Evolutionary conservation across 2,329 filamentous ascomycete species (phyloP).

Genomic region (Pestalotiopsis sp.): DNA sequence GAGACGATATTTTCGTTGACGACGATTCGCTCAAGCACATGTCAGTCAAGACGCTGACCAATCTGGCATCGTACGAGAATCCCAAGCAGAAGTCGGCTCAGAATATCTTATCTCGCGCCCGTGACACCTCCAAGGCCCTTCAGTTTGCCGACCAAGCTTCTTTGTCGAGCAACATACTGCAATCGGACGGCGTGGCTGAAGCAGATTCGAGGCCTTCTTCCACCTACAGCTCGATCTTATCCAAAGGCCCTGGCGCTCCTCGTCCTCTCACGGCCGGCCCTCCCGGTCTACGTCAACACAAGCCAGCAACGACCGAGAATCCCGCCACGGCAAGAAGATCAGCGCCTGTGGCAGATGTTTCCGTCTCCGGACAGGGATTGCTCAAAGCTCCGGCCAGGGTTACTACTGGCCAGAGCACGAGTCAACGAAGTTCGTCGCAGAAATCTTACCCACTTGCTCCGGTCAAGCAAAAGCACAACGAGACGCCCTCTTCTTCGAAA

Average conservation of each 20-base stretch:
- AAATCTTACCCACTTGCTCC: slow-evolving; percentile 9
- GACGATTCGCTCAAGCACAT: slow-evolving; percentile 38
- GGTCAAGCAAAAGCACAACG: neutral
- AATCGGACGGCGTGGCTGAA: slow-evolving; percentile 24
- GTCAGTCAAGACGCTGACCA: slow-evolving; percentile 52
- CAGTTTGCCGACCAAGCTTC: slow-evolving; percentile 18
- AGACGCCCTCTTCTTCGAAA: slow-evolving; percentile 16
- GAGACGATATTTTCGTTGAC: slow-evolving; percentile 29
- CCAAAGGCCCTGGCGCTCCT: slow-evolving; percentile 45
- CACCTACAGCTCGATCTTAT: slow-evolving; percentile 20
- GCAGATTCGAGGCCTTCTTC: slow-evolving; percentile 1
- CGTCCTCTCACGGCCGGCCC: slow-evolving; percentile 57
- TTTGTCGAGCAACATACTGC: slow-evolving; percentile 13
- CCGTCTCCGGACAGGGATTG: neutral
- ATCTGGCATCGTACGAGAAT: slow-evolving; percentile 59
- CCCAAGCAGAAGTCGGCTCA: slow-evolving; percentile 56
- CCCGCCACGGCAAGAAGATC: slow-evolving; percentile 13
- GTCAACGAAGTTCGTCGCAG: neutral
- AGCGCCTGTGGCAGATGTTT: slow-evolving; percentile 6
- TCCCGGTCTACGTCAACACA: slow-evolving; percentile 55
- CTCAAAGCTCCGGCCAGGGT: neutral
- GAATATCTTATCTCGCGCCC: slow-evolving; percentile 42
- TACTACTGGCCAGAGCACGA: neutral
- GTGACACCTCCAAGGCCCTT: slow-evolving; percentile 15
- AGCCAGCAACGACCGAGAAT: slow-evolving; percentile 44